Evolutionary conservation across 441 rosid genomes (phyloP).

Genomic region (Gossypium gossypioides): DNA sequence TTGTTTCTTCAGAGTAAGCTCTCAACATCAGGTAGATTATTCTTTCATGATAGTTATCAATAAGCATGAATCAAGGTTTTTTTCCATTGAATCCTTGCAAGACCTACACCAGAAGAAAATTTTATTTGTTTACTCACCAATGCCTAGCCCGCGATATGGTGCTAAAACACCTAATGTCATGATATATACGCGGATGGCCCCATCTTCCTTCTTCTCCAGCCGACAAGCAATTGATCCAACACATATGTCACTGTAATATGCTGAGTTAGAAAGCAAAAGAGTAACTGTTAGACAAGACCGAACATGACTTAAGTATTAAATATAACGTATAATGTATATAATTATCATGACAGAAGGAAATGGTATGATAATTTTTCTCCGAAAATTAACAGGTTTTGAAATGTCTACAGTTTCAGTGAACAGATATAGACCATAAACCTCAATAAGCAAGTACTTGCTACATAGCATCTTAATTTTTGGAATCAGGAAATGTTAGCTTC

Average conservation of each 20-base stretch:
- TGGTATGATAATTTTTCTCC: neutral
- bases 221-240: slow-evolving; percentile 94
- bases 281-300: neutral
- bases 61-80: neutral
- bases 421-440: neutral
- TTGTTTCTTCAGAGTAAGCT: neutral
- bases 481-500: neutral
- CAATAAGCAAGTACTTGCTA: neutral
- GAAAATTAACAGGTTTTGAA: neutral
- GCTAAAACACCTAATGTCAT: slow-evolving; percentile 97
- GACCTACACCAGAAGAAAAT: neutral
- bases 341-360: neutral
- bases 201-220: slow-evolving; percentile 78
- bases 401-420: neutral
- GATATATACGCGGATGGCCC: slow-evolving; percentile 62
- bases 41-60: neutral
- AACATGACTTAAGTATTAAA: neutral
- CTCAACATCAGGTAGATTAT: neutral
- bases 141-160: slow-evolving; percentile 89
- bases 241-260: slow-evolving; percentile 81
- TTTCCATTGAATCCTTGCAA: neutral
- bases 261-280: slow-evolving; percentile 32
- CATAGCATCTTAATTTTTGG: neutral
- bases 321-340: neutral
- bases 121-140: slow-evolving; percentile 45